These are phyloP conservation scores for Kuraishia floccosa DNA, from an alignment of 805 yeast genomes.

Conservation along the genomic window DNA sequence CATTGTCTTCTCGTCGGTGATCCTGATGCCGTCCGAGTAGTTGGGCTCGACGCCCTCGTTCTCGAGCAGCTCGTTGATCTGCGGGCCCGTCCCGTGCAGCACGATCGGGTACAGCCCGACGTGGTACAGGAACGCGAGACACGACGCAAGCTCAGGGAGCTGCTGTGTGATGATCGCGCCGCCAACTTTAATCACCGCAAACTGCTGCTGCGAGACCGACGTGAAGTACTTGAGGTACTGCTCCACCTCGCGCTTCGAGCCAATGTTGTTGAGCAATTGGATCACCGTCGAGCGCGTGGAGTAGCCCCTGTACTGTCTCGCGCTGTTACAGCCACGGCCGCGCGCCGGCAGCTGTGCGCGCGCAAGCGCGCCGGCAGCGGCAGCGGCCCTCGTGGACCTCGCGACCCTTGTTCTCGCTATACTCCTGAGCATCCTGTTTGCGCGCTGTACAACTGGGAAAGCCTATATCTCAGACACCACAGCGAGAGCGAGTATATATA, in stretches of 20 bases:
- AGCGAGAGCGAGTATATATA: no score
- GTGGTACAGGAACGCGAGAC: conserved; percentile 91
- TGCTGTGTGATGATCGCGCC: conserved; percentile 98
- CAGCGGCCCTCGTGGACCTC: no score
- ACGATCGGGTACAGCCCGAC: conserved; percentile 96
- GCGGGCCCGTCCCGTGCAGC: conserved; percentile 98
- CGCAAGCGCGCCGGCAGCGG: no score
- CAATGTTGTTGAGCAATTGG: conserved; percentile 89
- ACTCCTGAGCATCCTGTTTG: no score
- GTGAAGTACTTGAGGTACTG: conserved; percentile 95
- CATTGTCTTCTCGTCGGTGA: conserved; percentile 93
- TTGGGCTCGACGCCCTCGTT: conserved; percentile 93
- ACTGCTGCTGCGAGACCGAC: conserved; percentile 91
- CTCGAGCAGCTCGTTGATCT: conserved; percentile 88
- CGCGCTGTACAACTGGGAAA: no score
- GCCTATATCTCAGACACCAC: no score
- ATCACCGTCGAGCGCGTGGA: conserved; percentile 92
- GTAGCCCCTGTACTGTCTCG: conserved; percentile 16
- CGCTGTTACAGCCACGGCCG: no score
- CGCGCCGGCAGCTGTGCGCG: no score
- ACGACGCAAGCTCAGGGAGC: conserved; percentile 85
- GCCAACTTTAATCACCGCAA: conserved; percentile 97
- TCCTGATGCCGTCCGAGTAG: conserved; percentile 92
- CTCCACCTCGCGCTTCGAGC: conserved; percentile 96
- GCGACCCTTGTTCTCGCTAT: no score